These are phyloP conservation scores for Carex arenaria DNA, from an alignment of 202 grass and related monocot genomes.

Conservation along the genomic window DNA sequence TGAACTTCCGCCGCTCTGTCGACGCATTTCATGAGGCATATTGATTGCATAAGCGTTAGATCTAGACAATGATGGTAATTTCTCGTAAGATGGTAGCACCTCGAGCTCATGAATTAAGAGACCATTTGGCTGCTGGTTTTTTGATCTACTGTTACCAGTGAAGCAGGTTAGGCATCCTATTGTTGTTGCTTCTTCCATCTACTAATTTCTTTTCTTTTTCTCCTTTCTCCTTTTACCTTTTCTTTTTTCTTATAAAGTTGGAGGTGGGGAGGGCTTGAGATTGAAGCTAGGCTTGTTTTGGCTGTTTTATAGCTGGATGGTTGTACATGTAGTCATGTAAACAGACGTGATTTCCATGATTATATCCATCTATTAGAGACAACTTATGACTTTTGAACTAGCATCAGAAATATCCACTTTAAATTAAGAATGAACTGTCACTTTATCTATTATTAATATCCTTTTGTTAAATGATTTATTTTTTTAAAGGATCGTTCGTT, in stretches of 20 bases:
- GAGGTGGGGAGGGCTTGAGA: background rate
- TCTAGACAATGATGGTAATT: background rate
- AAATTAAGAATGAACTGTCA: too few species aligned
- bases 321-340: background rate
- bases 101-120: constrained; percentile 3
- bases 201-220: background rate
- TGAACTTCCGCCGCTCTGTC: background rate
- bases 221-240: background rate
- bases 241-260: background rate
- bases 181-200: constrained; percentile 11
- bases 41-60: background rate
- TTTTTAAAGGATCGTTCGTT: background rate
- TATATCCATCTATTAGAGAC: background rate
- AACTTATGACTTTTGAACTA: background rate
- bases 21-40: background rate
- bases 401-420: too few species aligned
- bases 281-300: background rate
- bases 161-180: constrained; percentile 24
- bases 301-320: background rate
- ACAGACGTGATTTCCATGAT: constrained; percentile 16
- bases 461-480: background rate
- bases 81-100: background rate
- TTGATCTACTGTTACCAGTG: constrained; percentile 6
- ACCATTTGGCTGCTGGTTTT: background rate
- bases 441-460: too few species aligned